Evolutionary conservation across 495 filamentous ascomycete genomes (phyloP).

Genomic region (Choiromyces venosus): DNA sequence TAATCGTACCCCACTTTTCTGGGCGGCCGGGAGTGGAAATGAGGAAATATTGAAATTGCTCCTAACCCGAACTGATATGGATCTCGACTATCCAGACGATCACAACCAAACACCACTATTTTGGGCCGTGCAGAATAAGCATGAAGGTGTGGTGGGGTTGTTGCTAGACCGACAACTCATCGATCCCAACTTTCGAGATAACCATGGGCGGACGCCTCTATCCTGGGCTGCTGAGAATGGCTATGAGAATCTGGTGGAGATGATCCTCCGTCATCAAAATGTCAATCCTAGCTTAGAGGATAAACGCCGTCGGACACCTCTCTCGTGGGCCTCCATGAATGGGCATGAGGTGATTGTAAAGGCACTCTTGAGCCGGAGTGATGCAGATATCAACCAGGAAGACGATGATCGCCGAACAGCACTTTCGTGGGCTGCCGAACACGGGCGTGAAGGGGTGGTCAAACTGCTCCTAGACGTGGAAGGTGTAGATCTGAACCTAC

Average conservation of each 20-base stretch:
- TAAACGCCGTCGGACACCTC: conserved; percentile 4
- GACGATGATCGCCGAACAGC: conserved; percentile 8
- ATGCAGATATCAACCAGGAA: neutral
- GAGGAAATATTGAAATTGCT: conserved; percentile 6
- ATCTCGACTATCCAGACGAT: neutral
- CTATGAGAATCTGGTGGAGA: conserved; percentile 10
- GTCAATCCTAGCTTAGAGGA: neutral
- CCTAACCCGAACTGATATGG: neutral
- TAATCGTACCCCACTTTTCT: conserved; percentile 8
- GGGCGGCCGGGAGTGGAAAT: conserved; percentile 6
- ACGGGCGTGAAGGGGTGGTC: conserved; percentile 8
- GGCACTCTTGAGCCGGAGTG: neutral
- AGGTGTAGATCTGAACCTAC: conserved; percentile 21
- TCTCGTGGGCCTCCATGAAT: conserved; percentile 5
- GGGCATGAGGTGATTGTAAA: conserved; percentile 10
- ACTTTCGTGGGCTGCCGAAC: conserved; percentile 7
- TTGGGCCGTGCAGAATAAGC: conserved; percentile 2
- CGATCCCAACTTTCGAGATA: neutral
- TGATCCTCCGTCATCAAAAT: conserved; percentile 8
- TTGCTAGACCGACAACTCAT: neutral
- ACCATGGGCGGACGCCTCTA: conserved; percentile 8
- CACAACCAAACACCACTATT: neutral
- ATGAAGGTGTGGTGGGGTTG: conserved; percentile 3
- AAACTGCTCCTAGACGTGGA: conserved; percentile 6
- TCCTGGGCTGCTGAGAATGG: conserved; percentile 8